Conservation (phyloP, 805 yeast genomes). For the Hanseniaspora meyeri region DNA sequence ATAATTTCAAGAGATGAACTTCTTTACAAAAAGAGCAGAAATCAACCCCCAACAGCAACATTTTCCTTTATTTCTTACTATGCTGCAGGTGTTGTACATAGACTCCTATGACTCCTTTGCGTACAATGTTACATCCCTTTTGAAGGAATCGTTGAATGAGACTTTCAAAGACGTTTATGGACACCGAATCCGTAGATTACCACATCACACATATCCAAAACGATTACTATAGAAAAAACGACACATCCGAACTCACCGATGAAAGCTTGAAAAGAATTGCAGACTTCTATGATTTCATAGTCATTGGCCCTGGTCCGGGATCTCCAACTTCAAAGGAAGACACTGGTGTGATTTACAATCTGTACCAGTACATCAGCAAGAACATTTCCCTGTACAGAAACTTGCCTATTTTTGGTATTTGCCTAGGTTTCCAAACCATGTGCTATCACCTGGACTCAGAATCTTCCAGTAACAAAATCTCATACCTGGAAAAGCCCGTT, state of each 20-base stretch:
- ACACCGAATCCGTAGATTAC: conserved; percentile 25
- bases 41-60: too few relatives aligned
- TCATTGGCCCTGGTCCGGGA: conserved; percentile 98
- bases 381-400: conserved; percentile 5
- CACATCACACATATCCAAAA: conserved; percentile 41
- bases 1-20: too few relatives aligned
- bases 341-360: conserved; percentile 42
- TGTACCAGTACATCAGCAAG: conserved; percentile 11
- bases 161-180: conserved; percentile 33
- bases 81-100: conserved; percentile 30
- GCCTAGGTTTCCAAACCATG: conserved; percentile 83
- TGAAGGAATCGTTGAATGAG: conserved; percentile 36
- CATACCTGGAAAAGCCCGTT: conserved; percentile 43
- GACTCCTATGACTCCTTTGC: conserved; percentile 96
- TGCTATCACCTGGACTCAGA: conserved; percentile 44
- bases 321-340: conserved; percentile 76
- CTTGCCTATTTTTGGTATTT: conserved; percentile 76
- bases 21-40: too few relatives aligned
- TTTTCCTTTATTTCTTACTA: too few relatives aligned
- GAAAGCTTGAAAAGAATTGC: conserved; percentile 20
- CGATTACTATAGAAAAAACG: conserved; percentile 27
- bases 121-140: conserved; percentile 45
- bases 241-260: conserved; percentile 27
- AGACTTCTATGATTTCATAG: conserved; percentile 57
- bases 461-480: conserved; percentile 30